Percentiles rank a stretch among this genome's conserved stretches.
Conservation (phyloP, 306 rosid species). For the Cyclanthera cordifolia region DNA sequence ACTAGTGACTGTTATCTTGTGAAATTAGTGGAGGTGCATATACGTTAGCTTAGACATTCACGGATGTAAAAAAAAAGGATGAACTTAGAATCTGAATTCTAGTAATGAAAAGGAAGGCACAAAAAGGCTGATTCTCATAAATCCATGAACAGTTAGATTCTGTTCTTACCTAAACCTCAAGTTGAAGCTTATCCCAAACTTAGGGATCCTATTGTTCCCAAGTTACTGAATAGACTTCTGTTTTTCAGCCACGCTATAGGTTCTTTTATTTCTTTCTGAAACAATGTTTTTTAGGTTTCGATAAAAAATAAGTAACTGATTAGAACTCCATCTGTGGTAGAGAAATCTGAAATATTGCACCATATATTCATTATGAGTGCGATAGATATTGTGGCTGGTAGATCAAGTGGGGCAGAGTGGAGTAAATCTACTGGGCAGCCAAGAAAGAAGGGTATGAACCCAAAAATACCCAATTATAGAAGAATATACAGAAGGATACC, state of each 20-base stretch:
- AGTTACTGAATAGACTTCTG: slow-evolving; percentile 9
- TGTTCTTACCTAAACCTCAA: slow-evolving; percentile 20
- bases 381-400: slow-evolving; percentile 22
- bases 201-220: slow-evolving; percentile 8
- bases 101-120: slow-evolving; percentile 14
- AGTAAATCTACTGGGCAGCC: slow-evolving; percentile 33
- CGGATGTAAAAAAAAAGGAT: no score
- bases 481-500: slow-evolving; percentile 32
- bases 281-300: slow-evolving; percentile 9
- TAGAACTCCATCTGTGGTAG: slow-evolving; percentile 10
- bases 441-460: slow-evolving; percentile 31
- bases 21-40: no score
- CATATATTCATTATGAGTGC: slow-evolving; percentile 16
- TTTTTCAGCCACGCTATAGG: background rate
- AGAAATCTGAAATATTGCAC: slow-evolving; percentile 27
- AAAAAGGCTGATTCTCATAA: slow-evolving; percentile 22
- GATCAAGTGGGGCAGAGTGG: slow-evolving; percentile 29
- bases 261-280: slow-evolving; percentile 9
- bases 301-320: slow-evolving; percentile 6
- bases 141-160: slow-evolving; percentile 23
- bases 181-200: slow-evolving; percentile 16
- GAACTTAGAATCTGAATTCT: slow-evolving; percentile 9
- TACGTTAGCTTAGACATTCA: no score
- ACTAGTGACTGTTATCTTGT: no score
- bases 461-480: slow-evolving; percentile 38